These are phyloP conservation scores for Dacryopinax primogenitus DNA, from an alignment of 768 basidiomycete species.

Conservation along the genomic window DNA sequence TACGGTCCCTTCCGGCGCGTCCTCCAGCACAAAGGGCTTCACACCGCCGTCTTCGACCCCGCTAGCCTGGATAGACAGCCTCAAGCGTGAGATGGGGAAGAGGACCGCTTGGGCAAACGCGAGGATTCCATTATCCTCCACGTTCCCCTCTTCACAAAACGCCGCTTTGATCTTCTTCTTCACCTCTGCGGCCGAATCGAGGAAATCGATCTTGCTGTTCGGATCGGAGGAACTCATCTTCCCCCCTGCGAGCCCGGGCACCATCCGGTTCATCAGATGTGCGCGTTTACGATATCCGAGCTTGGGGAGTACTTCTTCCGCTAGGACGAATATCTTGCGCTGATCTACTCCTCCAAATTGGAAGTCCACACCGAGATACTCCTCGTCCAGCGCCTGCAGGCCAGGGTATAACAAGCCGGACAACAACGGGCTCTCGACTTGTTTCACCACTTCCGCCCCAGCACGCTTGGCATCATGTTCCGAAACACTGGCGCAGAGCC, in stretches of 20 bases:
- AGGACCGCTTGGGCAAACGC: conserved; percentile 77
- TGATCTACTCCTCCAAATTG: conserved; percentile 98
- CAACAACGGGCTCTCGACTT: conserved; percentile 80
- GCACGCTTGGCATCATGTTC: conserved; percentile 98
- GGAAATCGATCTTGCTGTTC: conserved; percentile 95
- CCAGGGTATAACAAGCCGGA: conserved; percentile 93
- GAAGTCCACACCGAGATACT: conserved; percentile 91
- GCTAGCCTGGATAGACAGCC: conserved; percentile 39
- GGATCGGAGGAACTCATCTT: conserved; percentile 99
- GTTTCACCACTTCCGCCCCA: conserved; percentile 97
- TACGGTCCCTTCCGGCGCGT: conserved; percentile 68
- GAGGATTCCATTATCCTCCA: conserved; percentile 76
- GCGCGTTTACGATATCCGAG: conserved; percentile 90
- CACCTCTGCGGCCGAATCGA: conserved; percentile 71
- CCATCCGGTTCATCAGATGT: conserved; percentile 97
- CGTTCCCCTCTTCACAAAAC: conserved; percentile 87
- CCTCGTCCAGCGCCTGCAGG: conserved; percentile 90
- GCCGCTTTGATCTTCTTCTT: conserved; percentile 83
- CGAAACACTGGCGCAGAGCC: conserved; percentile 76
- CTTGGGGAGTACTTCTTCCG: conserved; percentile 85
- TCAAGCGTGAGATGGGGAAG: conserved; percentile 70
- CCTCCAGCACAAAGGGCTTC: conserved; percentile 49
- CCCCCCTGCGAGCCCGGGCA: conserved; percentile 82
- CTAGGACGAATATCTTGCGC: conserved; percentile 98
- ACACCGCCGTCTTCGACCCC: conserved; percentile 36